Evolutionary conservation across 352 stramenopile species (phyloP), one percentile per base, ranked within the genome.

Genomic region (Globisporangium megalacanthum): DNA sequence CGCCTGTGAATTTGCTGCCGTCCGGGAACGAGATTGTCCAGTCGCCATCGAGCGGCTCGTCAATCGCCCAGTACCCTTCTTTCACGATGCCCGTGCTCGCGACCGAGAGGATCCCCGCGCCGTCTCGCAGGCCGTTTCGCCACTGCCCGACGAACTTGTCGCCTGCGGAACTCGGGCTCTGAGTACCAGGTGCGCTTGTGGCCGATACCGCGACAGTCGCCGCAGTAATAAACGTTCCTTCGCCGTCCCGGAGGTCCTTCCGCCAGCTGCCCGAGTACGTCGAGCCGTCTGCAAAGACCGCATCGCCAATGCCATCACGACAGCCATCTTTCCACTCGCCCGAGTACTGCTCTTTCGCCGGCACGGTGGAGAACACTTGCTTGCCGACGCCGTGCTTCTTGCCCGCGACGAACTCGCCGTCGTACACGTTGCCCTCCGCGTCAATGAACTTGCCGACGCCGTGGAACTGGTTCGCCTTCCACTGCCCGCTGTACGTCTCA

Each of bases 11-110:
- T 56, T 88, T 87, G 61, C 79, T 89, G 33, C 76, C 68, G 41
- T 88, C 79, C 17, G 82, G 70, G 52, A 92, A 92, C n/a, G 66
- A 64, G 54, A 92, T 92, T 6, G 77, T 85, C 82, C 82, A 92
- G 25, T 89, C 77, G 9, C 79, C 79, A 25, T 92, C 75, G 13
- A 88, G 48, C 1, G 79, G 71, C 37, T 84, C 75, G 42, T 88
- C 74, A 6, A 56, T 58, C 22, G 61, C 62, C 82, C 82, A 92
- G 13, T 65, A 64, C 19, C 82, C 82, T 70, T 92, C 82, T 59
- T 89, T 89, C 31, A 73, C 75, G 17, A 86, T 71, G 14, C 79
- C 74, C 0, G 77, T 82, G 17, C 60, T 77, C 19, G 58, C 62
- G 41, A 83, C 60, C 0, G 61, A 70, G 45, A 86, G 49, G 35